Percentiles rank a stretch among this genome's conserved stretches.
These are phyloP conservation scores for Capronia americana DNA, from an alignment of 2,329 filamentous ascomycete genomes.

Conservation along the genomic window DNA sequence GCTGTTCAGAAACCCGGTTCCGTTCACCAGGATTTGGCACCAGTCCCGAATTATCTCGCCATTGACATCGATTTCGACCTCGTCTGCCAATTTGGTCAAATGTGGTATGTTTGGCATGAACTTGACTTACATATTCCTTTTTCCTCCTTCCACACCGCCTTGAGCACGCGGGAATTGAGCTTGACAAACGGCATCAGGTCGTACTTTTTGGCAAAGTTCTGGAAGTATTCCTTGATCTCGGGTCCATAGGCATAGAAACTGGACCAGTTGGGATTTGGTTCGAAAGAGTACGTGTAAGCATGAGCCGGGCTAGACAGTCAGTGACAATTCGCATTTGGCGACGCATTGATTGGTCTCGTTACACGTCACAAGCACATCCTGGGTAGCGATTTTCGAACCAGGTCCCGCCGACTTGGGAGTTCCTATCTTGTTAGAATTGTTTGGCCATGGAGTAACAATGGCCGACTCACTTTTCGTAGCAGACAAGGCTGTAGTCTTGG, in stretches of 20 bases:
- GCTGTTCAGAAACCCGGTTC: constrained; percentile 49
- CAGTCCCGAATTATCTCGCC: constrained; percentile 34
- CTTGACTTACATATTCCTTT: constrained; percentile 14
- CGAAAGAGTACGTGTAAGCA: constrained; percentile 31
- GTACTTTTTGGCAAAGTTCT: constrained; percentile 38
- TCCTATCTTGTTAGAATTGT: constrained; percentile 17
- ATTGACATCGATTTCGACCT: constrained; percentile 10
- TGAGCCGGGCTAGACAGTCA: constrained; percentile 19
- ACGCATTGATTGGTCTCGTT: too few relatives aligned
- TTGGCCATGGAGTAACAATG: too few relatives aligned
- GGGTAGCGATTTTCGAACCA: constrained; percentile 52
- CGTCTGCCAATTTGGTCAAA: not conserved
- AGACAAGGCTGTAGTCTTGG: constrained; percentile 45
- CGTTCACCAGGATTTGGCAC: constrained; percentile 47
- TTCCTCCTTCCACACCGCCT: constrained; percentile 14
- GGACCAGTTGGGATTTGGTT: constrained; percentile 38
- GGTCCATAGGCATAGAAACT: constrained; percentile 37
- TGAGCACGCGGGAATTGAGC: constrained; percentile 8
- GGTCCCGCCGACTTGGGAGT: constrained; percentile 49
- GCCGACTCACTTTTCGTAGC: constrained; percentile 49
- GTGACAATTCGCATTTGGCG: too few relatives aligned
- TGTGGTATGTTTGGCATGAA: too few relatives aligned
- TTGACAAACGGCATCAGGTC: constrained; percentile 15
- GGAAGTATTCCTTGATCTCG: constrained; percentile 43
- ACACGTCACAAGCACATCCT: constrained; percentile 29